A percentile compares a stretch with the other conserved stretches of the same genome.
Evolutionary conservation across 2,329 filamentous ascomycete species (phyloP).

Genomic region (Pyrenochaeta sp.): DNA sequence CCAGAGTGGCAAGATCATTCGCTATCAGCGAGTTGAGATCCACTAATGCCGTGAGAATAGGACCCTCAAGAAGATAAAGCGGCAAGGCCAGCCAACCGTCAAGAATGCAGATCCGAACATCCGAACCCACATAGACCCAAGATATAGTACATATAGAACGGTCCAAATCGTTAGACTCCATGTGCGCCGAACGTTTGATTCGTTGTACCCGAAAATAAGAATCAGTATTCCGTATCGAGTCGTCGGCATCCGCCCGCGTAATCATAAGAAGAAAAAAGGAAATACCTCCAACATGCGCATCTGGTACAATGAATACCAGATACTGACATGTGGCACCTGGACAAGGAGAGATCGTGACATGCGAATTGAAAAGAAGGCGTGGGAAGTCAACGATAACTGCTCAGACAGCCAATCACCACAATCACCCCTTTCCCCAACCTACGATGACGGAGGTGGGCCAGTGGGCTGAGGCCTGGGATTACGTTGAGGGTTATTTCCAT

Average conservation of each 20-base stretch:
- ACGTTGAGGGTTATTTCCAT: conserved; percentile 45
- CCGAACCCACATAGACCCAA: conserved; percentile 32
- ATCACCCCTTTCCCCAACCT: conserved; percentile 11
- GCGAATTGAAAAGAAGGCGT: conserved; percentile 20
- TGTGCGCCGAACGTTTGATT: conserved; percentile 44
- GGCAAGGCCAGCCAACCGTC: conserved; percentile 37
- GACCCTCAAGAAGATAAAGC: conserved; percentile 23
- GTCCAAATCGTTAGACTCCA: conserved; percentile 43
- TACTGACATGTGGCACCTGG: conserved; percentile 31
- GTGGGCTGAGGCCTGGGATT: conserved; percentile 42
- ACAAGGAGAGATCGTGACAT: conserved; percentile 42
- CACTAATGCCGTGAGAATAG: conserved; percentile 10
- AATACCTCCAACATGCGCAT: conserved; percentile 39
- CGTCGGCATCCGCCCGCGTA: conserved; percentile 40
- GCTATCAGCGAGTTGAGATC: conserved; percentile 16
- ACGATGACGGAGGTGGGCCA: conserved; percentile 38
- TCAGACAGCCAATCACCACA: conserved; percentile 31
- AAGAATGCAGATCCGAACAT: conserved; percentile 32
- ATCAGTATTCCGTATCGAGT: conserved; percentile 47
- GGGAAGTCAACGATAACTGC: conserved; percentile 40
- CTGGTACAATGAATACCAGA: conserved; percentile 26
- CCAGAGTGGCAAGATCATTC: conserved; percentile 1
- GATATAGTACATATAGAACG: conserved; percentile 48
- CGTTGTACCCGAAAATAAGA: conserved; percentile 39
- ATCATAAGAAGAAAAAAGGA: conserved; percentile 35